A percentile compares a stretch with the other conserved stretches of the same genome.
phyloP scores from a whole-genome alignment of 2,329 filamentous ascomycete species.

The Eutypa lata region DNA sequence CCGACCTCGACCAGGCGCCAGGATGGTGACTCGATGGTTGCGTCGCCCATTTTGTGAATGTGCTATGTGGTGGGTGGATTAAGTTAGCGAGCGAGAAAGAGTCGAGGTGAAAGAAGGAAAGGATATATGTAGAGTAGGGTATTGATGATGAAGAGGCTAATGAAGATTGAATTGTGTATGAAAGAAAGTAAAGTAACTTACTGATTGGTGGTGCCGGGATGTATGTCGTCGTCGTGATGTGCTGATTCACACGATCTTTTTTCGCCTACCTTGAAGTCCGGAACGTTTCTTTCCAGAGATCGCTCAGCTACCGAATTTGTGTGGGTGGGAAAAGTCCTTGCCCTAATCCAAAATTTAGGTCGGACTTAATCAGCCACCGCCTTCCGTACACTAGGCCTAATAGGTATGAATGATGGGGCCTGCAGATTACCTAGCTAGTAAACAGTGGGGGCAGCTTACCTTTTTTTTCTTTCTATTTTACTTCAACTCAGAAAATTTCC shows the following conservation, averaged over 20 bases:
- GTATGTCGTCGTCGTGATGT: slow-evolving; percentile 18
- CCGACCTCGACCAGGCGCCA: slow-evolving; percentile 99
- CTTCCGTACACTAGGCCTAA: slow-evolving; percentile 4
- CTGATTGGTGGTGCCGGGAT: slow-evolving; percentile 19
- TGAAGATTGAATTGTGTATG: slow-evolving; percentile 1
- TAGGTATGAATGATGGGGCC: slow-evolving; percentile 2
- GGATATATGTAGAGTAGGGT: neutral
- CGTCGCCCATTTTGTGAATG: slow-evolving; percentile 75
- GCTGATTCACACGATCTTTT: slow-evolving; percentile 16
- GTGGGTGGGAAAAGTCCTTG: slow-evolving; percentile 11
- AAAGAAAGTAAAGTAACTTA: slow-evolving; percentile 15
- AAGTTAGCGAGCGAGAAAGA: slow-evolving; percentile 21
- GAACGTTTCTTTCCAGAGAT: slow-evolving; percentile 15
- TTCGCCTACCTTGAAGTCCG: slow-evolving; percentile 22
- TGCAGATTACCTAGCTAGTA: neutral
- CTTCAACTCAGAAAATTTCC: neutral
- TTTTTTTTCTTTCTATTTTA: slow-evolving; percentile 6
- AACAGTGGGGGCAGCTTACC: neutral
- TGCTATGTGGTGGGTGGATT: slow-evolving; percentile 38
- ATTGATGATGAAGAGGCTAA: neutral
- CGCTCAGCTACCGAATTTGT: slow-evolving; percentile 17
- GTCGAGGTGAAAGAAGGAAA: neutral
- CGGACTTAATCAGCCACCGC: neutral
- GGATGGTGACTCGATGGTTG: slow-evolving; percentile 75
- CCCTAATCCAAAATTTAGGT: slow-evolving; percentile 20